Evolutionary conservation across 176 grass and related monocot genomes (phyloP), one percentile per base, ranked within the genome.

Genomic region (Lolium rigidum): DNA sequence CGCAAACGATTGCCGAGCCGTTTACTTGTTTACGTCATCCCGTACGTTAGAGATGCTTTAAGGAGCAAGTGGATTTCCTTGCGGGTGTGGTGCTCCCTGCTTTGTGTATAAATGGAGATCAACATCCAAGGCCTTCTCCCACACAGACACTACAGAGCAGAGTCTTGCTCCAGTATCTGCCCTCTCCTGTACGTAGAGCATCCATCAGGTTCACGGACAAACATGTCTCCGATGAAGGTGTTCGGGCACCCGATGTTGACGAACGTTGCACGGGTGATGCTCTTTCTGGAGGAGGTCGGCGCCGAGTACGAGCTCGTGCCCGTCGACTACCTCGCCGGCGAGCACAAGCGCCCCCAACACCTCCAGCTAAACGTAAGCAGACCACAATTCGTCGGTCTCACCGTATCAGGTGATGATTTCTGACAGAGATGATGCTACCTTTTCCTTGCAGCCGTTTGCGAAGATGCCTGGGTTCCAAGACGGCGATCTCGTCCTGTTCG

Each of bases 261-360:
- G 9, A 71, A 71, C 68, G 68, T 71, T 8, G 68, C 18, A 10
- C 68, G 68, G 18, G 68, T 71, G 68, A 38, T 71, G 38, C 39
- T 71, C 18, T 71, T 3, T 9, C 68, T 71, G 39, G 68, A 46
- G 68, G 68, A 71, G 68, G 68, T 71, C 17, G 68, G 18, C 68
- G 68, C 68, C 68, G 38, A 71, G 39, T 71, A 71, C 39, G 39
- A 71, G 18, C 68, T 71, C 18, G 68, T 71, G 68, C 38, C 68
- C 18, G 38, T 71, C 68, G 68, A 71, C 68, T 71, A 44, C 39
- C 68, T 43, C 68, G 68, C 68, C 68, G 68, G 68, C 38, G 18
- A 71, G 68, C 68, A 71, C 38, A 71, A 21, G 9, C n/a, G 15
- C 9, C 68, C 68, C 18, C 9, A 21, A 10, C 68, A 71, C 38